phyloP scores from a whole-genome alignment of 1,284 basidiomycete genomes.

The Fomes fomentarius region DNA sequence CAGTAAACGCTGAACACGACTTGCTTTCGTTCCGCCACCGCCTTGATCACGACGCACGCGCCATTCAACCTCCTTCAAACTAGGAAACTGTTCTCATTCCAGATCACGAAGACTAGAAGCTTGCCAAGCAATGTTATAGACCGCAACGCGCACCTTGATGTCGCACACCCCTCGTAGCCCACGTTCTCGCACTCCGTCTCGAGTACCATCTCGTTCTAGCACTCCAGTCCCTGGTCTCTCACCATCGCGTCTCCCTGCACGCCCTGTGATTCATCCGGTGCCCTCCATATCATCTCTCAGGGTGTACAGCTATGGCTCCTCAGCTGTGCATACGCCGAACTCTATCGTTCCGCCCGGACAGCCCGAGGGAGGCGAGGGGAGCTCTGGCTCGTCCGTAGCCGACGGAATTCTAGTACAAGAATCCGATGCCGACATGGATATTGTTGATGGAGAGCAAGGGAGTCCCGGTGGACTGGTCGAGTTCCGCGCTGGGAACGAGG shows the following conservation, averaged over 20 bases:
- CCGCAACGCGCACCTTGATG: conserved; percentile 14
- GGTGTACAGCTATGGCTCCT: conserved; percentile 33
- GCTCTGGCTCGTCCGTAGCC: conserved; percentile 67
- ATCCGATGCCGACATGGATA: conserved; percentile 58
- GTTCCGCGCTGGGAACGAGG: conserved; percentile 48
- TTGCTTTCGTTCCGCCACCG: conserved; percentile 5
- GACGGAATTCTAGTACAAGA: conserved; percentile 73
- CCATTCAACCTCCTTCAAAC: too few species aligned
- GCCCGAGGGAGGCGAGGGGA: conserved; percentile 45
- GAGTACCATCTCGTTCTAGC: conserved; percentile 36
- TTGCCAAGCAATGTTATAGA: conserved; percentile 5
- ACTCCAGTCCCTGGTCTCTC: conserved; percentile 34
- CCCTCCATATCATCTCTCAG: conserved; percentile 37
- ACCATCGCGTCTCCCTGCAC: conserved; percentile 30
- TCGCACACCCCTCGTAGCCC: conserved; percentile 26
- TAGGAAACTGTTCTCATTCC: neutral
- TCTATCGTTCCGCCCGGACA: conserved; percentile 24
- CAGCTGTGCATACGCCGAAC: conserved; percentile 25
- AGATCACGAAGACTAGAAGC: neutral
- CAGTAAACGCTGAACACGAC: conserved; percentile 7
- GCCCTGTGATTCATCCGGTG: conserved; percentile 34
- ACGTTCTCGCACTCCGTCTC: conserved; percentile 35
- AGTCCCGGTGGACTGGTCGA: conserved; percentile 47
- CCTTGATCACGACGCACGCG: neutral
- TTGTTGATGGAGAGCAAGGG: conserved; percentile 51